These are phyloP conservation scores for Ramularia collo-cygni DNA, from an alignment of 2,329 filamentous ascomycete genomes.

Conservation along the genomic window DNA sequence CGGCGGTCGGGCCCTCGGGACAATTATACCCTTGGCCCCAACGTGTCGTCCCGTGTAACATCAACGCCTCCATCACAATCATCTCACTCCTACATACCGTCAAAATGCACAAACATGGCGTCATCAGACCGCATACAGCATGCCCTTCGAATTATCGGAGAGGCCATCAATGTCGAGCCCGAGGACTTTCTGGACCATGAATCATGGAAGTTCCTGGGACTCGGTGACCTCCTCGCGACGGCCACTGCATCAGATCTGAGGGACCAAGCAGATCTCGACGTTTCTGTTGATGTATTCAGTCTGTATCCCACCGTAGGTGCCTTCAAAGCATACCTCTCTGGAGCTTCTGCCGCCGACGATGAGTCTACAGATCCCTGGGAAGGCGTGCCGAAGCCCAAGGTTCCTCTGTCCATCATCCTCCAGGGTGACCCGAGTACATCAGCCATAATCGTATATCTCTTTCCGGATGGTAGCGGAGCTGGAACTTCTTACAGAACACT, in stretches of 20 bases:
- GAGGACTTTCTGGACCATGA: conserved; percentile 26
- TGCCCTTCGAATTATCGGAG: conserved; percentile 24
- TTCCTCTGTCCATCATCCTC: conserved; percentile 22
- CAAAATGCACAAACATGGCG: conserved; percentile 8
- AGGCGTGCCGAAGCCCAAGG: conserved; percentile 26
- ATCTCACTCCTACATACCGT: background rate
- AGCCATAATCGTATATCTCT: conserved; percentile 21
- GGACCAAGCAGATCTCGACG: conserved; percentile 17
- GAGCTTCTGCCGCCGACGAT: background rate
- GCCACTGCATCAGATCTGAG: conserved; percentile 24
- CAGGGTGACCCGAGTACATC: conserved; percentile 19
- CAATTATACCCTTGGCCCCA: no score
- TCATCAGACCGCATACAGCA: conserved; percentile 15
- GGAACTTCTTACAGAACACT: conserved; percentile 37
- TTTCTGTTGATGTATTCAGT: conserved; percentile 20
- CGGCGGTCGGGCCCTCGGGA: no score
- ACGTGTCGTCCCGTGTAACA: background rate
- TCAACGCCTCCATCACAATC: background rate
- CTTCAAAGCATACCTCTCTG: conserved; percentile 19
- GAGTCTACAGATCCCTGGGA: conserved; percentile 26
- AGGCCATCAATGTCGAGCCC: conserved; percentile 24
- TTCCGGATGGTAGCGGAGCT: conserved; percentile 46
- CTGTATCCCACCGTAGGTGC: conserved; percentile 21
- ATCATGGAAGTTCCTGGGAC: conserved; percentile 27
- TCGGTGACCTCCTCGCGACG: conserved; percentile 22